phyloP scores from a whole-genome alignment of 176 grass and related monocot species.

The Hsuehochloa calcarea region DNA sequence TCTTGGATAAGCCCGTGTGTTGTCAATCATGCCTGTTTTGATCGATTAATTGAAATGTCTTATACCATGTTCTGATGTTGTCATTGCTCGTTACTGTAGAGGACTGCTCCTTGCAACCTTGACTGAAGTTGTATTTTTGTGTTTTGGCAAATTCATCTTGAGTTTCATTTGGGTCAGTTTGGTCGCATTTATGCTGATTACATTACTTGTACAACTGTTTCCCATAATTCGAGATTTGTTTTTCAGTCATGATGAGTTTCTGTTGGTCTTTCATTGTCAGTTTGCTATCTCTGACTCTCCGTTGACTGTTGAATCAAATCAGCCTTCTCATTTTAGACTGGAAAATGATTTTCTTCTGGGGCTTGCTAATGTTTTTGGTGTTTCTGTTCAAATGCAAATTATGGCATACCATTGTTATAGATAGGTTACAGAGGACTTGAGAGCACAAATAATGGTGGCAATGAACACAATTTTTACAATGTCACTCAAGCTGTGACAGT shows the following conservation, averaged over 20 bases:
- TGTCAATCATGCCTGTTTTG: not conserved
- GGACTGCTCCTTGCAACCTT: not conserved
- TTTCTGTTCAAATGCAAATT: not conserved
- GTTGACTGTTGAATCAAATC: not conserved
- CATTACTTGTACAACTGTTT: not conserved
- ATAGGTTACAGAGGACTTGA: not conserved
- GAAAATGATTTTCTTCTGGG: not conserved
- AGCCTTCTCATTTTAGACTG: not conserved
- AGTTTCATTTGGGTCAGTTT: not conserved
- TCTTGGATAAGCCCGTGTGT: not conserved
- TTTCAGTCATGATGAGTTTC: not conserved
- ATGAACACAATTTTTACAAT: not conserved
- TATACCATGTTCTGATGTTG: not conserved
- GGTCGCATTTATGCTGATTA: not conserved
- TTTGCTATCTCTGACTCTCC: not conserved
- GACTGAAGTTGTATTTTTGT: not conserved
- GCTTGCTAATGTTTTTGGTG: not conserved
- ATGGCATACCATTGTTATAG: not conserved
- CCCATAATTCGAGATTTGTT: not conserved
- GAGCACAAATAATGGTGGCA: not conserved
- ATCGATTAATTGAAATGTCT: not conserved
- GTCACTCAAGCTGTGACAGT: not conserved
- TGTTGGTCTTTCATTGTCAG: not conserved
- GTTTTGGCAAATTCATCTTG: not conserved
- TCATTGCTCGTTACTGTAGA: conserved; percentile 5